Evolutionary conservation across 345 rosid species (phyloP), one percentile per base, ranked within the genome.

Genomic region (Abelmoschus esculentus): DNA sequence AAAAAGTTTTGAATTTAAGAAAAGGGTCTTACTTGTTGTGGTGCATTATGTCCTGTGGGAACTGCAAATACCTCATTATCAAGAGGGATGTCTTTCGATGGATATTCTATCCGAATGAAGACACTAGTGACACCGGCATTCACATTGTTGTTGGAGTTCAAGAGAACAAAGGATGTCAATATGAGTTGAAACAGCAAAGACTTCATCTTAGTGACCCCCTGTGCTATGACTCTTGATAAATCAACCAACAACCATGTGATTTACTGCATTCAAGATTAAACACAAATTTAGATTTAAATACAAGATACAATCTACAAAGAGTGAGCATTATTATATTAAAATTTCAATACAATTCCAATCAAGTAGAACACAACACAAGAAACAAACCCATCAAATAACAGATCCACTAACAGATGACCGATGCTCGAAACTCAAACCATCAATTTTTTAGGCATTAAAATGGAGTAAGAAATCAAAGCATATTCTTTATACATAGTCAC

Each of bases 21-120:
- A 9, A 63, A 38, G 13, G 17, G n/a, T 36, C 85, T 77, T 59
- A 82, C 99, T 77, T 95, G 99, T 76, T 91, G 96, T 2, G 99
- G 97, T 42, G 97, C 86, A 78, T 91, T 95, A 70, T 84, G 74
- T 1, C 99, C 99, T 60, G 85, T 63, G 28, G 99, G 97, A 73
- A 80, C 84, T 6, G 81, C 85, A 70, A 90, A 95, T 7, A 68
- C 96, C 70, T 86, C 82, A 75, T 88, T 79, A 40, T 86, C 86
- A n/a, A 95, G 83, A 71, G 97, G 96, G 50, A 95, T 88, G 73
- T 95, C 99, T 62, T 73, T 52, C 5, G 99, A 85, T 1, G 99
- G 99, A 89, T 89, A 95, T 82, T 87, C 92, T 1, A 87, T 84
- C 59, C 98, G 80, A 69, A 87, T 26, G 17, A 90, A 90, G 49